Evolutionary conservation across 2,329 filamentous ascomycete genomes (phyloP).

Genomic region (Basipetospora sp.): DNA sequence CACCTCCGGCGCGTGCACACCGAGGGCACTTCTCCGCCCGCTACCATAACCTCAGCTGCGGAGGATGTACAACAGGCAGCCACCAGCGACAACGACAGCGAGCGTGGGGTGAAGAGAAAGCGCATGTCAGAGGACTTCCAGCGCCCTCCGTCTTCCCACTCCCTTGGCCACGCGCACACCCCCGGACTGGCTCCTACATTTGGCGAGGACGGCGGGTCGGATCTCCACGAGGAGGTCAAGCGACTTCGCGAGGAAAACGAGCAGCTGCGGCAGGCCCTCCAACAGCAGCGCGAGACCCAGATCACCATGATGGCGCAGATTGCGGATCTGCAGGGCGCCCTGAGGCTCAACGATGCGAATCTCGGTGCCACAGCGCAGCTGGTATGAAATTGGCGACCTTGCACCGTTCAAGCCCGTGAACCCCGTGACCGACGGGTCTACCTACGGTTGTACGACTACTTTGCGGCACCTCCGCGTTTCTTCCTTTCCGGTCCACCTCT

Average conservation of each 20-base stretch:
- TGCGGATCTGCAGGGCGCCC: constrained; percentile 28
- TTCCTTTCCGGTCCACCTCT: too few species aligned
- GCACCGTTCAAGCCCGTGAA: not conserved
- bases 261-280: constrained; percentile 36
- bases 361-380: not conserved
- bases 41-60: constrained; percentile 8
- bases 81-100: constrained; percentile 33
- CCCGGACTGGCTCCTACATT: constrained; percentile 2
- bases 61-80: constrained; percentile 16
- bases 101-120: constrained; percentile 35
- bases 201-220: constrained; percentile 14
- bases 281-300: constrained; percentile 24
- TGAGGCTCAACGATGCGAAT: constrained; percentile 16
- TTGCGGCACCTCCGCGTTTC: too few species aligned
- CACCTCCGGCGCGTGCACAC: constrained; percentile 83
- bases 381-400: not conserved
- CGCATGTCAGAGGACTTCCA: constrained; percentile 11
- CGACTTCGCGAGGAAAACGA: constrained; percentile 51
- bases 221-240: constrained; percentile 51
- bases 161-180: not conserved
- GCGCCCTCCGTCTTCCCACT: not conserved
- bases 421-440: too few species aligned
- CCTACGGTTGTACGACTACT: too few species aligned
- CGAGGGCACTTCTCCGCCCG: constrained; percentile 21
- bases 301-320: constrained; percentile 36